These are phyloP conservation scores for Lactarius evosmus DNA, from an alignment of 768 basidiomycete species.

Conservation along the genomic window DNA sequence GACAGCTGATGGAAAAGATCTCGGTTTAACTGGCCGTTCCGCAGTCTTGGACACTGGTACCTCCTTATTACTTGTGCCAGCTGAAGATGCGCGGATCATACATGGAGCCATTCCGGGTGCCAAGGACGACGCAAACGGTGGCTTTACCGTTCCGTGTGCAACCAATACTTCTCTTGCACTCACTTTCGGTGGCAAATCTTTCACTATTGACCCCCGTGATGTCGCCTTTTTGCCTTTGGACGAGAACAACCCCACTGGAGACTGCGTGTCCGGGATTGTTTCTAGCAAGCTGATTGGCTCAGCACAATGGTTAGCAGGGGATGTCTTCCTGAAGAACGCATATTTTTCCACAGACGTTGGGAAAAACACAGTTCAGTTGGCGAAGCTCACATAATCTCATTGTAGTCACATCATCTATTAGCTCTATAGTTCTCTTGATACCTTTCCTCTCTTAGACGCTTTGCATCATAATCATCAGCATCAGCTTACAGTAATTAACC, in stretches of 20 bases:
- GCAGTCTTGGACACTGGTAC: slow-evolving; percentile 60
- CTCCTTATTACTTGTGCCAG: slow-evolving; percentile 43
- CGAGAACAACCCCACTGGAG: slow-evolving; percentile 50
- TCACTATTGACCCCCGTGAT: slow-evolving; percentile 64
- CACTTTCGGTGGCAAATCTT: slow-evolving; percentile 54
- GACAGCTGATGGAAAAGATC: slow-evolving; percentile 53
- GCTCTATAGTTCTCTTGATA: neutral
- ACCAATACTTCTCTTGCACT: slow-evolving; percentile 51
- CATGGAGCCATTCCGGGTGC: slow-evolving; percentile 58
- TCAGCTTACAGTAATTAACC: neutral
- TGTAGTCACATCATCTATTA: neutral
- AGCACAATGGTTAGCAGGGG: slow-evolving; percentile 69
- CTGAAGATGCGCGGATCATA: slow-evolving; percentile 50
- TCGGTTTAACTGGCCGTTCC: slow-evolving; percentile 56
- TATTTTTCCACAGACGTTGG: slow-evolving; percentile 64
- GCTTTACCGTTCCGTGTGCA: slow-evolving; percentile 65
- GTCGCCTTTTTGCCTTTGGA: slow-evolving; percentile 55
- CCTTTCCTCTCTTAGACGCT: neutral
- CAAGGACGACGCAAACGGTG: slow-evolving; percentile 44
- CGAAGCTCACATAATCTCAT: slow-evolving; percentile 44
- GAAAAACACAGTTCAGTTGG: slow-evolving; percentile 58
- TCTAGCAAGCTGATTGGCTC: slow-evolving; percentile 56
- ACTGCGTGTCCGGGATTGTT: slow-evolving; percentile 69
- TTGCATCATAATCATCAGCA: neutral
- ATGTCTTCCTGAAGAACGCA: slow-evolving; percentile 74